phyloP scores from a whole-genome alignment of 192 early-diverging fungal genomes.

The Backusella tuberculispora region DNA sequence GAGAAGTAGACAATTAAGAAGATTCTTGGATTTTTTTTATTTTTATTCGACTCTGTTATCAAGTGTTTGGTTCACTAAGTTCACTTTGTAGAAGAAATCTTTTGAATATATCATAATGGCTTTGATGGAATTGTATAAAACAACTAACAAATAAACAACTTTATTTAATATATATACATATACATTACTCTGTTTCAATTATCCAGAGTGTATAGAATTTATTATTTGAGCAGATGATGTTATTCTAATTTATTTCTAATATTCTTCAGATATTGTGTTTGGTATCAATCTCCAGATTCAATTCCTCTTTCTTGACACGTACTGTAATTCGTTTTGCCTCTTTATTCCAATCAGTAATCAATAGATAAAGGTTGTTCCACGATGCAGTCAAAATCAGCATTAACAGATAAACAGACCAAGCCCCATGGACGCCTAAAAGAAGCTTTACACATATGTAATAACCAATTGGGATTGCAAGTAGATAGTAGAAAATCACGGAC shows the following conservation, averaged over 20 bases:
- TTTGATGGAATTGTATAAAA: too few species aligned
- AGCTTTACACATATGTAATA: constrained; percentile 58
- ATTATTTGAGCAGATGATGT: too few species aligned
- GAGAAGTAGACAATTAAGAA: too few species aligned
- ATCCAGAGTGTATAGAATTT: too few species aligned
- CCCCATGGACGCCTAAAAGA: constrained; percentile 56
- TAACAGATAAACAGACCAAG: constrained; percentile 61
- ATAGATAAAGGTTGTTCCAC: constrained; percentile 15
- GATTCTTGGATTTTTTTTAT: too few species aligned
- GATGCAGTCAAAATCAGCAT: constrained; percentile 33
- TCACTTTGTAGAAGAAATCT: too few species aligned
- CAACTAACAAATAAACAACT: too few species aligned
- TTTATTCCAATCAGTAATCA: constrained; percentile 27
- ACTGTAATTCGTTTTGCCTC: constrained; percentile 14
- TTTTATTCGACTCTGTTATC: too few species aligned
- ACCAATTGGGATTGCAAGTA: constrained; percentile 65
- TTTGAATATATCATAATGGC: too few species aligned
- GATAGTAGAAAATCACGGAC: constrained; percentile 64
- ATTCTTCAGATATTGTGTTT: neutral
- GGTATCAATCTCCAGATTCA: neutral
- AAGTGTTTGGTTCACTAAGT: too few species aligned
- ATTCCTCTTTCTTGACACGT: constrained; percentile 31
- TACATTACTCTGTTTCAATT: too few species aligned
- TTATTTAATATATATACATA: too few species aligned
- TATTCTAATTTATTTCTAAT: neutral